Conservation (phyloP, 805 yeast genomes). For the Candida schatavii region DNA sequence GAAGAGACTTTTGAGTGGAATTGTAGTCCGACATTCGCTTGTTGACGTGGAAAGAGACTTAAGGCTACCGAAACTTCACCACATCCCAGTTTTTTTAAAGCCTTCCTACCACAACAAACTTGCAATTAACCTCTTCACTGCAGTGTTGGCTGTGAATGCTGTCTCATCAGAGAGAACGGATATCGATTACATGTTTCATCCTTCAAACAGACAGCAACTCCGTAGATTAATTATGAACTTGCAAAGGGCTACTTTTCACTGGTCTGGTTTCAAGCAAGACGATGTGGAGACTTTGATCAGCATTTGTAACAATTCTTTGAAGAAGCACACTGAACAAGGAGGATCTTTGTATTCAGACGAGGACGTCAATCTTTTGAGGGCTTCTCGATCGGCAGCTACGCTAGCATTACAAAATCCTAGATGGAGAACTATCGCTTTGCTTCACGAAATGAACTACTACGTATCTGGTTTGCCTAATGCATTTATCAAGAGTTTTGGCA, state of each 20-base stretch:
- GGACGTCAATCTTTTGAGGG: slow-evolving; percentile 43
- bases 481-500: slow-evolving; percentile 42
- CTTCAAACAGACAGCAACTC: slow-evolving; percentile 51
- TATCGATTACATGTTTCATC: slow-evolving; percentile 70
- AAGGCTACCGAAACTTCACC: slow-evolving; percentile 55
- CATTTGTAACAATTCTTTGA: slow-evolving; percentile 46
- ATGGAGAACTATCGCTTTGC: slow-evolving; percentile 56
- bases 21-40: slow-evolving; percentile 57
- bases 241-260: slow-evolving; percentile 66
- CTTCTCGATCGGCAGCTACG: slow-evolving; percentile 44
- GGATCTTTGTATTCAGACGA: slow-evolving; percentile 23
- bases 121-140: slow-evolving; percentile 60
- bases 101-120: slow-evolving; percentile 64
- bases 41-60: slow-evolving; percentile 55
- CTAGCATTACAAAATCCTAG: slow-evolving; percentile 48
- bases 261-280: slow-evolving; percentile 67
- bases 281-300: slow-evolving; percentile 54
- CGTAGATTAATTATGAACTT: slow-evolving; percentile 57
- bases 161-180: slow-evolving; percentile 69
- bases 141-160: slow-evolving; percentile 70
- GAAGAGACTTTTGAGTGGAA: slow-evolving; percentile 38
- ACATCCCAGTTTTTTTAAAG: slow-evolving; percentile 53
- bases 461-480: slow-evolving; percentile 43
- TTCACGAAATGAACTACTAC: slow-evolving; percentile 67
- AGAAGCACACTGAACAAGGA: slow-evolving; percentile 27